These are phyloP conservation scores for Colletotrichum eleusines DNA, from an alignment of 2,329 filamentous ascomycete genomes.

Conservation along the genomic window DNA sequence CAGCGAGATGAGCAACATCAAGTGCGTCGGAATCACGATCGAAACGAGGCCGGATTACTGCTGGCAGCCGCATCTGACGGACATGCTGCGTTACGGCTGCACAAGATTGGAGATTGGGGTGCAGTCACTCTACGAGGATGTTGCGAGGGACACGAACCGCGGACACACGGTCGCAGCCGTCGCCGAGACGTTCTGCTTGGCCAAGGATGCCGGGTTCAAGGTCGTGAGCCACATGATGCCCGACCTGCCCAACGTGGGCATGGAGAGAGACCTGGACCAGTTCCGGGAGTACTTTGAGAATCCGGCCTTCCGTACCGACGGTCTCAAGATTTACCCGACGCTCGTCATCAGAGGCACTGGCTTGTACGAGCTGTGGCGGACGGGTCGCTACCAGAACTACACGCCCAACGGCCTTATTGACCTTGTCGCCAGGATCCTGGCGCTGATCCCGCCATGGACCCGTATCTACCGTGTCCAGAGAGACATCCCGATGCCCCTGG, in stretches of 20 bases:
- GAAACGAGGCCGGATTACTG: constrained; percentile 98
- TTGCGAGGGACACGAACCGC: constrained; percentile 96
- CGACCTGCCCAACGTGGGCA: constrained; percentile 95
- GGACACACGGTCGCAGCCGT: constrained; percentile 96
- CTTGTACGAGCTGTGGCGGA: constrained; percentile 97
- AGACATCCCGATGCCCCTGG: constrained; percentile 99
- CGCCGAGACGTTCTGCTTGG: constrained; percentile 95
- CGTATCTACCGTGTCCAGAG: constrained; percentile 98
- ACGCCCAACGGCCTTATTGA: constrained; percentile 97
- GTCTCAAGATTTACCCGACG: constrained; percentile 97
- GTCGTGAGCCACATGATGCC: constrained; percentile 99
- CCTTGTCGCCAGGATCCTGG: constrained; percentile 94
- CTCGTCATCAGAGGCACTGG: constrained; percentile 97
- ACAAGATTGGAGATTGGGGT: constrained; percentile 95
- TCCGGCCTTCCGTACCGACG: constrained; percentile 94
- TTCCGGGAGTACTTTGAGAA: constrained; percentile 99
- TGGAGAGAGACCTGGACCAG: constrained; percentile 97
- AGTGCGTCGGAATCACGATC: constrained; percentile 98
- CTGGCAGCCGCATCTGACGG: constrained; percentile 91
- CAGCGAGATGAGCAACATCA: constrained; percentile 95
- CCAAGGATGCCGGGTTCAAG: constrained; percentile 98
- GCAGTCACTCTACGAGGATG: constrained; percentile 96
- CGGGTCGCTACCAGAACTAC: constrained; percentile 97
- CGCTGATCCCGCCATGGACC: constrained; percentile 96
- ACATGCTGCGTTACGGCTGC: constrained; percentile 98